phyloP scores from a whole-genome alignment of 1,284 basidiomycete genomes.

The Ceratobasidium papillatum region DNA sequence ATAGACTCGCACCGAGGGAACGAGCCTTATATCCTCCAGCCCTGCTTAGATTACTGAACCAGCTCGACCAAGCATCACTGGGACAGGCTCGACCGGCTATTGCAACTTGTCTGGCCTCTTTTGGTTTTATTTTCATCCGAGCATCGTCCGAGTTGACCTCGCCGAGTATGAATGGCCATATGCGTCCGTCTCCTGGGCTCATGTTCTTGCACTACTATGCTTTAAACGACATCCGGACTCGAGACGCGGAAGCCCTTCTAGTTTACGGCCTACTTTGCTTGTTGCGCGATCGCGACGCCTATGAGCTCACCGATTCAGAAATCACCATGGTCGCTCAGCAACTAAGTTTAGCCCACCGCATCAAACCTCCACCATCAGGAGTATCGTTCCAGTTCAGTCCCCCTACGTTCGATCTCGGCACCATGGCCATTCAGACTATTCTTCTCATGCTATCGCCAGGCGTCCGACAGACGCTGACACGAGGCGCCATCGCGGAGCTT shows the following conservation, averaged over 20 bases:
- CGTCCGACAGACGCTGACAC: background rate
- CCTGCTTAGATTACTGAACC: background rate
- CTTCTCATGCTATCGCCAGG: background rate
- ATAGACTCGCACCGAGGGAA: background rate
- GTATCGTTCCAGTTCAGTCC: slow-evolving; percentile 9
- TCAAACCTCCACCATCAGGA: slow-evolving; percentile 16
- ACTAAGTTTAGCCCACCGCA: background rate
- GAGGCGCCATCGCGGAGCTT: background rate
- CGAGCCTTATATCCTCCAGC: slow-evolving; percentile 16
- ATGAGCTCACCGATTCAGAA: slow-evolving; percentile 14
- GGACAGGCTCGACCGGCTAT: slow-evolving; percentile 20
- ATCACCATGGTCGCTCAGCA: slow-evolving; percentile 3
- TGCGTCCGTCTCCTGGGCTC: slow-evolving; percentile 9
- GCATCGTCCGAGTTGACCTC: background rate
- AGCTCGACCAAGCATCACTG: slow-evolving; percentile 22
- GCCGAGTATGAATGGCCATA: background rate
- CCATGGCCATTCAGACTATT: slow-evolving; percentile 7
- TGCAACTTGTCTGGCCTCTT: slow-evolving; percentile 13
- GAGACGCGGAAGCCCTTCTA: slow-evolving; percentile 22
- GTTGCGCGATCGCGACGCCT: slow-evolving; percentile 3
- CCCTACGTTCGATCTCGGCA: slow-evolving; percentile 1
- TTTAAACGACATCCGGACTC: background rate
- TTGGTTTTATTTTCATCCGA: slow-evolving; percentile 1
- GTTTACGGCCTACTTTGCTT: slow-evolving; percentile 30
- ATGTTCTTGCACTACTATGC: slow-evolving; percentile 19